Evolutionary conservation across 2,329 filamentous ascomycete genomes (phyloP).

Genomic region (Ophiostoma himal-ulmi): DNA sequence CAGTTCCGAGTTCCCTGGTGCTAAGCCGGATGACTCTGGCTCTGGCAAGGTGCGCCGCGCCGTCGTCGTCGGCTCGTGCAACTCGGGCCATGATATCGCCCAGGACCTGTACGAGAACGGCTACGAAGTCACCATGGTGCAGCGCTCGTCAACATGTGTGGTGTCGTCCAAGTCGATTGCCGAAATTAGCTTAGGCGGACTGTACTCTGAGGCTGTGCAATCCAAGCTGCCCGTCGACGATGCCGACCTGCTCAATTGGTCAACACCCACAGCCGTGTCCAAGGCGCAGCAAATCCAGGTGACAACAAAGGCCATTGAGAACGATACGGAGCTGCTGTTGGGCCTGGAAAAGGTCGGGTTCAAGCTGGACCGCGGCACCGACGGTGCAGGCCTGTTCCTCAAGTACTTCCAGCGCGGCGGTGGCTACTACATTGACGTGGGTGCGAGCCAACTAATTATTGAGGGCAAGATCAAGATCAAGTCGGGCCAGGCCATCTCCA

Average conservation of each 20-base stretch:
- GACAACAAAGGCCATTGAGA: conserved; percentile 35
- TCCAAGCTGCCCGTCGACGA: conserved; percentile 43
- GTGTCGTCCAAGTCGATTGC: conserved; percentile 43
- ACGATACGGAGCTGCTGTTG: conserved; percentile 38
- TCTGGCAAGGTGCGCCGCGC: conserved; percentile 42
- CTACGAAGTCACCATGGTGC: conserved; percentile 54
- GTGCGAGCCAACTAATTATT: conserved; percentile 47
- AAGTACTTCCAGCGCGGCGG: conserved; percentile 59
- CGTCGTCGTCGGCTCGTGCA: conserved; percentile 53
- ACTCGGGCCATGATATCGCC: conserved; percentile 54
- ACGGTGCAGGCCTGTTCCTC: conserved; percentile 48
- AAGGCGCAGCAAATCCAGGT: conserved; percentile 45
- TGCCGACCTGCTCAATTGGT: conserved; percentile 49
- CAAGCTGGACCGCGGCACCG: conserved; percentile 50
- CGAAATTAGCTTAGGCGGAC: conserved; percentile 40
- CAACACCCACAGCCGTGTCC: conserved; percentile 44
- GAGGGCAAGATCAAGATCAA: conserved; percentile 53
- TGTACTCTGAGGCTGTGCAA: conserved; percentile 39
- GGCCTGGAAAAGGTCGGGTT: conserved; percentile 53
- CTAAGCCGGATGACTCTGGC: conserved; percentile 28
- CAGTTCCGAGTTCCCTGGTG: conserved; percentile 46
- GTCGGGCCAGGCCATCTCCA: conserved; percentile 44
- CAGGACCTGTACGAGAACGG: conserved; percentile 55
- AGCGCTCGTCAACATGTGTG: conserved; percentile 53
- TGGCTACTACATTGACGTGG: conserved; percentile 56